A percentile compares a stretch with the other conserved stretches of the same genome.
Evolutionary conservation across 2,329 filamentous ascomycete genomes (phyloP).

Genomic region (Neodidymelliopsis sp.): DNA sequence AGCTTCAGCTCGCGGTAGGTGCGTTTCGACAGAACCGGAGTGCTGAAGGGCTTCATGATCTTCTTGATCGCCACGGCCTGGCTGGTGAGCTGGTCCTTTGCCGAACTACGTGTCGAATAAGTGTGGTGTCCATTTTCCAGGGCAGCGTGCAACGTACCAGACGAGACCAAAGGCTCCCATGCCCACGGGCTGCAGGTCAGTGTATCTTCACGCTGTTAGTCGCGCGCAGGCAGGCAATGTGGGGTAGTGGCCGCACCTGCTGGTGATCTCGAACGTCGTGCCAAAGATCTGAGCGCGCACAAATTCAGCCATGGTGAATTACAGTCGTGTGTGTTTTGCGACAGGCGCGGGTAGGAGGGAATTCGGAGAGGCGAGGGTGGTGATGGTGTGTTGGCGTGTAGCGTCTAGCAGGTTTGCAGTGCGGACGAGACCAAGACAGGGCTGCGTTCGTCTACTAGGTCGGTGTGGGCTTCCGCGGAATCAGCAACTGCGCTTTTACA

Average conservation of each 20-base stretch:
- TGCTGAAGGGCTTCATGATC: conserved; percentile 99
- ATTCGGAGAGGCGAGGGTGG: conserved; percentile 24
- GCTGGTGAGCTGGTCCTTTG: conserved; percentile 95
- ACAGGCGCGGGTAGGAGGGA: conserved; percentile 29
- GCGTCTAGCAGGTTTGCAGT: conserved; percentile 38
- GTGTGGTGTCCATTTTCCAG: conserved; percentile 7
- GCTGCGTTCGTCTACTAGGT: conserved; percentile 29
- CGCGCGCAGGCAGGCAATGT: conserved; percentile 25
- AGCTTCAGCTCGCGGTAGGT: conserved; percentile 98
- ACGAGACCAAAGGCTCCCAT: conserved; percentile 99
- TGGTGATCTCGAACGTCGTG: conserved; percentile 99
- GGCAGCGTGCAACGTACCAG: conserved; percentile 67
- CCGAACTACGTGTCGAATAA: conserved; percentile 70
- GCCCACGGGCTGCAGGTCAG: conserved; percentile 95
- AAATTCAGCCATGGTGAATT: conserved; percentile 90
- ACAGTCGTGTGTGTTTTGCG: conserved; percentile 27
- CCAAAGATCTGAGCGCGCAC: conserved; percentile 99
- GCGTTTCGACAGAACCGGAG: conserved; percentile 95
- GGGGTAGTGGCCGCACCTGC: conserved; percentile 69
- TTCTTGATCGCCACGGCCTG: conserved; percentile 99
- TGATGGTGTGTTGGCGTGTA: conserved; percentile 24
- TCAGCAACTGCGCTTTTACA: conserved; percentile 8
- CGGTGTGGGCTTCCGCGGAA: conserved; percentile 29
- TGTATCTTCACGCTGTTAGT: conserved; percentile 71
- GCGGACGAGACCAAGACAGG: conserved; percentile 26